Evolutionary conservation across 2,329 filamentous ascomycete species (phyloP), one percentile per base, ranked within the genome.

Genomic region (Leptographium flavum): DNA sequence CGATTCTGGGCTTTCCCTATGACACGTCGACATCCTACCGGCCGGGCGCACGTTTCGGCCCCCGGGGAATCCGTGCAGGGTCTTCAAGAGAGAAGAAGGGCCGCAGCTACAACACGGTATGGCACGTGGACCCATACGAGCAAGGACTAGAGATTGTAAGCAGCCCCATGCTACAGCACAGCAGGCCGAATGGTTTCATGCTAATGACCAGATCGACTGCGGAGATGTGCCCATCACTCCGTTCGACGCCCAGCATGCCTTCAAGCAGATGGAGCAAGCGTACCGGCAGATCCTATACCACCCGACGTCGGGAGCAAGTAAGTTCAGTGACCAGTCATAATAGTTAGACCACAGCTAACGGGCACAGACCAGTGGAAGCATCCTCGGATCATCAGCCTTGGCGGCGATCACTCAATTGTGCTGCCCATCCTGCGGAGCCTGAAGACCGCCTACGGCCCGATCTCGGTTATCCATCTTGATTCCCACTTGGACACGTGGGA

Each of bases 381-480:
- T 22, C 52, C 52, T 3, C 44, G 50, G 2, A 49, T 53, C 30
- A 46, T 53, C 25, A 50, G 44, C 41, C 47, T 54, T 11, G 57
- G 57, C 15, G 56, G 57, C 14, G 57, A 59, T 39, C 57, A 59
- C 30, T 56, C 55, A 7, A 58, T 58, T 30, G 55, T 56, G 2
- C 43, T 59, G 11, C 56, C 57, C 5, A 56, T 57, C 13, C 49
- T 59, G 10, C 43, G 57, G 6, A 50, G 53, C 7, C 49, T 59
- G 6, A 54, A 55, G 33, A 54, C 49, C 13, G 51, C 53, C 21
- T 58, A 59, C 38, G 57, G 57, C 4, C 57, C 56, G 1, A 52
- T 59, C 5, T 53, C 54, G 3, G 57, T 59, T 3, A 57, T 59
- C 27, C 57, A 59, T 41, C 54, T 59, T 15, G 57, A 59, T 47